phyloP scores from a whole-genome alignment of 176 grass and related monocot species.

The Cenchrus purpureus region DNA sequence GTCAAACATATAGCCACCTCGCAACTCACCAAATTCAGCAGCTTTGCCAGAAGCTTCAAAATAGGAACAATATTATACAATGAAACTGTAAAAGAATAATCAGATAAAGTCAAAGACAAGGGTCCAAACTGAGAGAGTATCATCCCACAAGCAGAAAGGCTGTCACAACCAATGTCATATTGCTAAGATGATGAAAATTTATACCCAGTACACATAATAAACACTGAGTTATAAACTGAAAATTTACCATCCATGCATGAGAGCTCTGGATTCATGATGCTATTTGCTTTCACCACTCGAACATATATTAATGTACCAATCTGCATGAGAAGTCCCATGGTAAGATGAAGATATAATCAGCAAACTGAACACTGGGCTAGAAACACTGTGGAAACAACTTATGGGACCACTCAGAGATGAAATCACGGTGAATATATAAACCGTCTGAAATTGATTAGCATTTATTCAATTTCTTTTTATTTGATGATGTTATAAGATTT shows the following conservation, averaged over 20 bases:
- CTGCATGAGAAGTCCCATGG: conserved; percentile 57
- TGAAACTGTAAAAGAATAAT: conserved; percentile 20
- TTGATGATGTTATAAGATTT: background rate
- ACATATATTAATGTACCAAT: conserved; percentile 86
- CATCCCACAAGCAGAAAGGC: conserved; percentile 5
- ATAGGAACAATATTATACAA: conserved; percentile 8
- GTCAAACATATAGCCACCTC: conserved; percentile 90
- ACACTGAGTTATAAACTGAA: conserved; percentile 18
- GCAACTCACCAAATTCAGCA: conserved; percentile 78
- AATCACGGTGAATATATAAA: conserved; percentile 10
- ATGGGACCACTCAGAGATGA: conserved; percentile 3
- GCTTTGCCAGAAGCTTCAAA: conserved; percentile 78
- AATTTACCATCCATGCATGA: conserved; percentile 94
- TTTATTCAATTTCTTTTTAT: background rate
- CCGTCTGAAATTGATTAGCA: background rate
- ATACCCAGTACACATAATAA: background rate
- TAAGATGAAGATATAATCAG: conserved; percentile 25
- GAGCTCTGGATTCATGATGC: conserved; percentile 92
- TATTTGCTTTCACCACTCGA: conserved; percentile 91
- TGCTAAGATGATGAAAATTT: background rate
- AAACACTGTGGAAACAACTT: conserved; percentile 1
- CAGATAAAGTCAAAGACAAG: background rate
- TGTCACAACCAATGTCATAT: conserved; percentile 6
- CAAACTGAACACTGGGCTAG: conserved; percentile 17
- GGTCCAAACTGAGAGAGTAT: background rate